phyloP scores from a whole-genome alignment of 805 yeast genomes.

The Metschnikowia bowlesiae region DNA sequence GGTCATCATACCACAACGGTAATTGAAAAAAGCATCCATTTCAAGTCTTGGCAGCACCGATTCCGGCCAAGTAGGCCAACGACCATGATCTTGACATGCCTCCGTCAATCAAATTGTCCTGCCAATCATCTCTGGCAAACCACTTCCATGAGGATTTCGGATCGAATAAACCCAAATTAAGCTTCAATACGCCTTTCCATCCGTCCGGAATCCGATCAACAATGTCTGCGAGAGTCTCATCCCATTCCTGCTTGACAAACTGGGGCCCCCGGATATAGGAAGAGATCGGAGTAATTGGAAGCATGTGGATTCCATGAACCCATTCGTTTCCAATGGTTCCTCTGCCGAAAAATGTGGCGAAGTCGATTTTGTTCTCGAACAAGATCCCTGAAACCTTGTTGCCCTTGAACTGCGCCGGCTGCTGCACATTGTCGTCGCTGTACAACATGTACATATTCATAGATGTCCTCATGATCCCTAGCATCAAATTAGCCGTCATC shows the following conservation, averaged over 20 bases:
- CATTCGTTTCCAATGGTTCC: slow-evolving; percentile 54
- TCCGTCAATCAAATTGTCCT: slow-evolving; percentile 57
- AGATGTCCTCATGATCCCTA: slow-evolving; percentile 54
- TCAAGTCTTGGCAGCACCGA: slow-evolving; percentile 21
- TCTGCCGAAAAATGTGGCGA: slow-evolving; percentile 70
- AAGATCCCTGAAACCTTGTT: slow-evolving; percentile 72
- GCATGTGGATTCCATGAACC: slow-evolving; percentile 75
- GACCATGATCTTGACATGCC: slow-evolving; percentile 91
- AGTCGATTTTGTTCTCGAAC: slow-evolving; percentile 70
- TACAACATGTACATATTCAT: slow-evolving; percentile 55
- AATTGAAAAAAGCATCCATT: background rate
- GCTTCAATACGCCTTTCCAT: slow-evolving; percentile 68
- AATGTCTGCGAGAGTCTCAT: slow-evolving; percentile 41
- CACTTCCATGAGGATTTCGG: slow-evolving; percentile 49
- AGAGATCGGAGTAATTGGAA: slow-evolving; percentile 67
- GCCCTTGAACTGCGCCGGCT: slow-evolving; percentile 51
- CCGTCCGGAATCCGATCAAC: slow-evolving; percentile 54
- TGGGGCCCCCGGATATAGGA: slow-evolving; percentile 51
- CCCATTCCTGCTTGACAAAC: slow-evolving; percentile 65
- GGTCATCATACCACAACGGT: background rate
- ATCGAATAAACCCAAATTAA: slow-evolving; percentile 71
- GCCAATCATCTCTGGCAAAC: slow-evolving; percentile 49
- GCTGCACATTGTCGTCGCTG: slow-evolving; percentile 48
- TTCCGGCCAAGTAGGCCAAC: slow-evolving; percentile 64
- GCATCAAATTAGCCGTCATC: slow-evolving; percentile 52